Evolutionary conservation across 164 flowering plant species (phyloP).

Genomic region (grape (Vitis vinifera)): DNA sequence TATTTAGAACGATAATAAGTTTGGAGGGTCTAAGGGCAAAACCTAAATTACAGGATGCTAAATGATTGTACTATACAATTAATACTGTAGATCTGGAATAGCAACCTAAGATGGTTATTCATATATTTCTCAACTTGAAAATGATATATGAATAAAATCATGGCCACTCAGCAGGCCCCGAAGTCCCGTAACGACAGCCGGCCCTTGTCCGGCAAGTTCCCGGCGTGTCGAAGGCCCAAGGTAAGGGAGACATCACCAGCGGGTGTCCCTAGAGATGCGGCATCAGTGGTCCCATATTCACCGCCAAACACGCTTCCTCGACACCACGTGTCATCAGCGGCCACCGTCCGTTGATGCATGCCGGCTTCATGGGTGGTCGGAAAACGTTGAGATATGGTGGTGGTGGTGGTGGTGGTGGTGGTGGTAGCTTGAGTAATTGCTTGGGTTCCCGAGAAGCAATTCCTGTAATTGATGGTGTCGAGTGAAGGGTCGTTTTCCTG

Average conservation of each 20-base stretch:
- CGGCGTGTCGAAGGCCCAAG: conserved; percentile 35
- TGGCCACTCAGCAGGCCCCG: conserved; percentile 4
- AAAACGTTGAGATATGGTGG: neutral
- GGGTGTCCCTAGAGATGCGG: conserved; percentile 13
- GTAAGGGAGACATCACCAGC: conserved; percentile 39
- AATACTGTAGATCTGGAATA: no score
- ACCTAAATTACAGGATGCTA: no score
- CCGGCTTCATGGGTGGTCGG: neutral
- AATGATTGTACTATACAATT: no score
- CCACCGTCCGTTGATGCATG: conserved; percentile 5
- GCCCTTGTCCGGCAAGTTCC: conserved; percentile 23
- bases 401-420: no score
- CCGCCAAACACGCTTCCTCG: neutral
- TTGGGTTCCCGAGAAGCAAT: conserved; percentile 27
- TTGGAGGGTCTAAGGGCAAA: no score
- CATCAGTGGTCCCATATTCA: conserved; percentile 13
- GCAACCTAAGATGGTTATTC: no score
- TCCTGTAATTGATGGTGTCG: conserved; percentile 28
- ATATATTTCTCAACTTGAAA: neutral
- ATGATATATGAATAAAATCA: neutral
- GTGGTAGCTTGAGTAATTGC: neutral
- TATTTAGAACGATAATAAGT: no score
- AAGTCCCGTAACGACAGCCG: conserved; percentile 24
- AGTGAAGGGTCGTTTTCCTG: conserved; percentile 40
- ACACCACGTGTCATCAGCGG: conserved; percentile 8